Evolutionary conservation across 371 early-diverging fungal species (phyloP), one percentile per base, ranked within the genome.

Genomic region (Saksenaea vasiformis): DNA sequence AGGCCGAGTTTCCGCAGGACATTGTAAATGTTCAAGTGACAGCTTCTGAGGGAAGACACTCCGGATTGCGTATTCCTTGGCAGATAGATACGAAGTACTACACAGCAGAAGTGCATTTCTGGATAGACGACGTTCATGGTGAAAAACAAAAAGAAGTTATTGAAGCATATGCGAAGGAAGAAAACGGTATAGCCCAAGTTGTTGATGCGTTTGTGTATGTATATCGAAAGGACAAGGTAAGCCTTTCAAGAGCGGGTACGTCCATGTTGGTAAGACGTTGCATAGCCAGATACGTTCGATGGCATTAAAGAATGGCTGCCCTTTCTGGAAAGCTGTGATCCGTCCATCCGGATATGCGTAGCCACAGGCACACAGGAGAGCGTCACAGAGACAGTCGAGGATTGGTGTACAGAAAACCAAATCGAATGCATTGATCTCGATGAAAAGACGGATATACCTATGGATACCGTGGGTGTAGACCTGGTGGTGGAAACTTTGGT

Each of bases 61-160:
- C 79, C 1, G 86, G 86, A 2, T 70, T 81, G 3, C 74, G 72
- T n/a, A 82, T 89, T 37, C 89, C 89, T 11, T 87, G 85, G 80
- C 78, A 68, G 1, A 79, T 92, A 26, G 77, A 83, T 19, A 92
- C 87, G 14, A 90, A 90, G 60, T 92, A 92, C 71, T 92, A 91
- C 66, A 81, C 80, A n/a, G 90, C 89, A 19, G 63, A 80, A 13
- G 82, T 92, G 5, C 85, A 80, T 54, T 82, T 90, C 67, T 92
- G 90, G 90, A 57, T 90, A 27, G 92, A 90, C 64, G 81, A 84
- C 56, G 74, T 84, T 0, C 68, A 74, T 10, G 60, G 61, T 5
- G 71, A 75, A 1, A 56, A 66, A 0, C 62, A 64, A 15, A 73
- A 77, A 57, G 79, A 80, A 35, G 73, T 72, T 2, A 71, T 79